phyloP scores from a whole-genome alignment of 495 filamentous ascomycete species.

The Xylaria telfairii region DNA sequence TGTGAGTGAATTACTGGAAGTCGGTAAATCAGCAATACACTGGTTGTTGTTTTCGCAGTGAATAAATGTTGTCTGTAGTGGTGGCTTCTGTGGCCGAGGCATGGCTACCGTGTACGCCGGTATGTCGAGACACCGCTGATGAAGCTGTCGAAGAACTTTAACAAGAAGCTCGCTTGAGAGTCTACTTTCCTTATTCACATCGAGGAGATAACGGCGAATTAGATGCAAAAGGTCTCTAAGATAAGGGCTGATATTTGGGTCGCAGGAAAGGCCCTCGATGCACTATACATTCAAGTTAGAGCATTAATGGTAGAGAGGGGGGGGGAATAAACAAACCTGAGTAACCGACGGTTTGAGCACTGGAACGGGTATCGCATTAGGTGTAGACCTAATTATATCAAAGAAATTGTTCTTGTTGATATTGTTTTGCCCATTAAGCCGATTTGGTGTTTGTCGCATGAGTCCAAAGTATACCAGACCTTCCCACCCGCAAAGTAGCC shows the following conservation, averaged over 20 bases:
- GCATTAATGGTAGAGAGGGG: background rate
- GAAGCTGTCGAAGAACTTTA: background rate
- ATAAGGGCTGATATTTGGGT: background rate
- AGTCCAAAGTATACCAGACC: background rate
- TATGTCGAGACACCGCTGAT: background rate
- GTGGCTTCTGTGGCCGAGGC: conserved; percentile 19
- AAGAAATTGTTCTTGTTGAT: background rate
- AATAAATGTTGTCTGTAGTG: background rate
- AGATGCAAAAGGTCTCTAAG: background rate
- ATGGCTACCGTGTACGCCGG: conserved; percentile 5
- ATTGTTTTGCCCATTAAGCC: background rate
- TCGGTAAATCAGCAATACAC: background rate
- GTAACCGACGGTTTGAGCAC: background rate
- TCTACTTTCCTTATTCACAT: conserved; percentile 6
- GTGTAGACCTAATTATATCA: background rate
- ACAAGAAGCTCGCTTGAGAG: background rate
- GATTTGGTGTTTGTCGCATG: background rate
- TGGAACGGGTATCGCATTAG: background rate
- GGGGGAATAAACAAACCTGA: background rate
- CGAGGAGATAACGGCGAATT: background rate
- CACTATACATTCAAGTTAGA: background rate
- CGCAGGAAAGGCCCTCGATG: background rate
- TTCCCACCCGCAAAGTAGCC: background rate
- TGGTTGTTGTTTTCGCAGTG: background rate
- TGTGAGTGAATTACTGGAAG: background rate